phyloP scores from a whole-genome alignment of 192 early-diverging fungal genomes.

The Linnemannia zychae region DNA sequence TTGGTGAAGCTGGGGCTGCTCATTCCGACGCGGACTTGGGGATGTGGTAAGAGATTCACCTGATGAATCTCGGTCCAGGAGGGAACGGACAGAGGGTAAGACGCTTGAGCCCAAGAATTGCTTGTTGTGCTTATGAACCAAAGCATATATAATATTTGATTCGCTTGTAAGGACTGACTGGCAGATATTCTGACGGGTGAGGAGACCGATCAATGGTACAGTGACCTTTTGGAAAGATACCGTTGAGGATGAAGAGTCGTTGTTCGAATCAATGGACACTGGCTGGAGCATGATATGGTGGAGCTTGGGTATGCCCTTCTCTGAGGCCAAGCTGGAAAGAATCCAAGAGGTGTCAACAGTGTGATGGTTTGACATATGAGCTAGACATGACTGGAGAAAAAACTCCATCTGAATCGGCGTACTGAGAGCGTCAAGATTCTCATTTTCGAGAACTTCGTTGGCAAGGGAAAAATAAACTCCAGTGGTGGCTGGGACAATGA shows the following conservation, averaged over 20 bases:
- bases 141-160: slow-evolving; percentile 36
- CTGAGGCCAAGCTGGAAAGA: slow-evolving; percentile 9
- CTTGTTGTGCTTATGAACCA: slow-evolving; percentile 32
- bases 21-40: neutral
- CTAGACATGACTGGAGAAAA: slow-evolving; percentile 44
- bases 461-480: slow-evolving; percentile 4
- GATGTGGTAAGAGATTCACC: neutral
- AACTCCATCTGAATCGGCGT: neutral
- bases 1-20: neutral
- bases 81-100: slow-evolving; percentile 24
- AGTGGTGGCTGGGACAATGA: slow-evolving; percentile 17
- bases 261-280: slow-evolving; percentile 27
- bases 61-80: slow-evolving; percentile 26
- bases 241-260: slow-evolving; percentile 6
- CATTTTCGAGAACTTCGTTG: neutral
- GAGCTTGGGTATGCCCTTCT: slow-evolving; percentile 25
- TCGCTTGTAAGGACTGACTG: slow-evolving; percentile 41
- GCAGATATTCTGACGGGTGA: slow-evolving; percentile 48
- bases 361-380: slow-evolving; percentile 53
- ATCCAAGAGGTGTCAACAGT: slow-evolving; percentile 35
- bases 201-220: slow-evolving; percentile 54
- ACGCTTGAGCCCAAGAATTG: slow-evolving; percentile 31
- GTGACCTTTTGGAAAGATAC: slow-evolving; percentile 45
- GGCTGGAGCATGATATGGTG: slow-evolving; percentile 36
- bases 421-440: slow-evolving; percentile 2